Evolutionary conservation across 2,329 filamentous ascomycete species (phyloP).

Genomic region (Fusarium protoensiforme): DNA sequence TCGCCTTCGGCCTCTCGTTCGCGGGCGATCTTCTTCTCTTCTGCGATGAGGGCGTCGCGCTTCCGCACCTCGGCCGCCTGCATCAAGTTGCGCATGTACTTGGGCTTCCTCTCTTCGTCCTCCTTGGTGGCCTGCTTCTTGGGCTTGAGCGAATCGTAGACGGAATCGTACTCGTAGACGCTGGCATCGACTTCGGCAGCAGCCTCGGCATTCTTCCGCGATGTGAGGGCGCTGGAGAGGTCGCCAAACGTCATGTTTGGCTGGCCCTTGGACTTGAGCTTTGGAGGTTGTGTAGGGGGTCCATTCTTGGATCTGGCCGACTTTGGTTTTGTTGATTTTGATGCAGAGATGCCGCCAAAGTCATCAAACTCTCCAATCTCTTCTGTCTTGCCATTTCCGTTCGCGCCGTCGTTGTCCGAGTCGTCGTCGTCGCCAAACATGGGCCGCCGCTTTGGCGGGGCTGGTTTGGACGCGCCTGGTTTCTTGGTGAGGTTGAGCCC

Average conservation of each 20-base stretch:
- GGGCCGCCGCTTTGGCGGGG: slow-evolving; percentile 62
- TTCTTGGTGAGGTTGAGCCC: slow-evolving; percentile 73
- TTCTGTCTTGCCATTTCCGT: slow-evolving; percentile 56
- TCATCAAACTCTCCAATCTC: slow-evolving; percentile 74
- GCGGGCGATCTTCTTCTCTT: slow-evolving; percentile 82
- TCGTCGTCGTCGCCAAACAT: slow-evolving; percentile 68
- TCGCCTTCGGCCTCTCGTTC: slow-evolving; percentile 85
- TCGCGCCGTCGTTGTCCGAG: slow-evolving; percentile 61
- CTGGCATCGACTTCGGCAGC: slow-evolving; percentile 76
- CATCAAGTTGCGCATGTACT: slow-evolving; percentile 81
- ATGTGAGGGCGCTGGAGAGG: slow-evolving; percentile 72
- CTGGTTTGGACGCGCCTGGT: slow-evolving; percentile 59
- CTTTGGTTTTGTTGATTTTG: slow-evolving; percentile 44
- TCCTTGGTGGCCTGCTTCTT: slow-evolving; percentile 67
- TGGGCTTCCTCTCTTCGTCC: slow-evolving; percentile 72
- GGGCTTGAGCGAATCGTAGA: slow-evolving; percentile 81
- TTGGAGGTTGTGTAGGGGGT: slow-evolving; percentile 53
- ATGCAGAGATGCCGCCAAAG: slow-evolving; percentile 45
- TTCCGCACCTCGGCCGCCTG: slow-evolving; percentile 81
- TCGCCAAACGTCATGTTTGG: slow-evolving; percentile 67
- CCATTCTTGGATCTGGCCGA: slow-evolving; percentile 47
- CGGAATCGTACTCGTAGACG: slow-evolving; percentile 87
- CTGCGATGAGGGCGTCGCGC: slow-evolving; percentile 80
- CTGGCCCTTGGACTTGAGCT: slow-evolving; percentile 56
- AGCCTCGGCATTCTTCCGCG: slow-evolving; percentile 71